Evolutionary conservation across 768 basidiomycete genomes (phyloP).

Genomic region (Amanita exitialis): DNA sequence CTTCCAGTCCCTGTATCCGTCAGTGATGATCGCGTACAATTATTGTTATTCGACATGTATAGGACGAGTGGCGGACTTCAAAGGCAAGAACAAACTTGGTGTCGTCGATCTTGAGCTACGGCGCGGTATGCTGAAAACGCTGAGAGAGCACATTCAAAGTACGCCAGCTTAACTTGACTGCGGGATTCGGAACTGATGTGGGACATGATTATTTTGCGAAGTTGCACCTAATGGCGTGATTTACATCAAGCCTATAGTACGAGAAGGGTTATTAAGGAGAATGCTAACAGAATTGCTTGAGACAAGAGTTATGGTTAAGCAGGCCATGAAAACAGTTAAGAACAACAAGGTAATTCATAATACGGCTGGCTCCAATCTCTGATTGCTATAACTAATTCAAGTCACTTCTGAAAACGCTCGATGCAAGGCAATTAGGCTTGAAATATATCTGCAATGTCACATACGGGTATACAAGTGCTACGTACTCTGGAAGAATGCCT

Average conservation of each 20-base stretch:
- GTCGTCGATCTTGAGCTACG: constrained; percentile 64
- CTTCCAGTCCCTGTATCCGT: constrained; percentile 95
- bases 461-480: constrained; percentile 93
- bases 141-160: constrained; percentile 77
- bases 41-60: constrained; percentile 96
- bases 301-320: constrained; percentile 96
- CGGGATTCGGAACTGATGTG: background rate
- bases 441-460: constrained; percentile 94
- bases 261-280: constrained; percentile 77
- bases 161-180: constrained; percentile 11
- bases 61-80: constrained; percentile 79
- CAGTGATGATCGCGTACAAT: constrained; percentile 98
- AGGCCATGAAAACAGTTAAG: constrained; percentile 80
- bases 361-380: background rate
- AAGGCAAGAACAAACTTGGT: constrained; percentile 83
- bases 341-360: constrained; percentile 53
- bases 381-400: constrained; percentile 19
- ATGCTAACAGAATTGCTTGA: constrained; percentile 92
- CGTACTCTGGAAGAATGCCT: constrained; percentile 95
- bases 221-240: constrained; percentile 95
- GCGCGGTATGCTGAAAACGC: constrained; percentile 52
- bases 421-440: constrained; percentile 86
- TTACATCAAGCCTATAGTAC: constrained; percentile 79
- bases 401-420: constrained; percentile 67
- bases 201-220: constrained; percentile 18